Evolutionary conservation across 257 asterid genomes (phyloP).

Genomic region (Nemophila menziesii): DNA sequence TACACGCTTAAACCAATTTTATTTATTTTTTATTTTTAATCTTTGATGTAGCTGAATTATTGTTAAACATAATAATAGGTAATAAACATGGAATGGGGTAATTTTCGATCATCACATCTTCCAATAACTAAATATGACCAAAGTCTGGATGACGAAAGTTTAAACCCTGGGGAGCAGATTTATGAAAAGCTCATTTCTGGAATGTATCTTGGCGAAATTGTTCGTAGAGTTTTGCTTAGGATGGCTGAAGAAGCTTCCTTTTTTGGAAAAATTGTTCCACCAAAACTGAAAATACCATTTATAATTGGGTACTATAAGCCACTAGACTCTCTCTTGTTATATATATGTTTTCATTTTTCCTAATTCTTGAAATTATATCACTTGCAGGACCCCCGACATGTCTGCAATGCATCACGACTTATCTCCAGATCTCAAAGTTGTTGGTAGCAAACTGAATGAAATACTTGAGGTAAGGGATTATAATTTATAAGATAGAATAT

Average conservation of each 20-base stretch:
- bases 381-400: conserved; percentile 68
- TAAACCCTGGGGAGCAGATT: conserved; percentile 95
- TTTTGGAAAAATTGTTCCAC: conserved; percentile 65
- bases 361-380: not conserved
- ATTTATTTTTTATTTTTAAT: not conserved
- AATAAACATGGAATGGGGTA: conserved; percentile 98
- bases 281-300: conserved; percentile 58
- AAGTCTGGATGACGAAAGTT: conserved; percentile 65
- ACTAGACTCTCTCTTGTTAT: not conserved
- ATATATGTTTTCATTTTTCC: not conserved
- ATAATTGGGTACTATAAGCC: conserved; percentile 40
- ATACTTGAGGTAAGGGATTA: conserved; percentile 46
- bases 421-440: conserved; percentile 74
- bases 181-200: conserved; percentile 87
- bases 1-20: conserved; percentile 16
- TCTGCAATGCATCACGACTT: conserved; percentile 78
- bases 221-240: conserved; percentile 66
- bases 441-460: conserved; percentile 57
- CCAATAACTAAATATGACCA: conserved; percentile 75
- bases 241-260: conserved; percentile 76
- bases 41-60: not conserved
- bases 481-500: not conserved
- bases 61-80: conserved; percentile 35
- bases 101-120: conserved; percentile 73
- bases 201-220: conserved; percentile 92